phyloP scores from a whole-genome alignment of 257 asterid genomes.

The Datura wrightii region DNA sequence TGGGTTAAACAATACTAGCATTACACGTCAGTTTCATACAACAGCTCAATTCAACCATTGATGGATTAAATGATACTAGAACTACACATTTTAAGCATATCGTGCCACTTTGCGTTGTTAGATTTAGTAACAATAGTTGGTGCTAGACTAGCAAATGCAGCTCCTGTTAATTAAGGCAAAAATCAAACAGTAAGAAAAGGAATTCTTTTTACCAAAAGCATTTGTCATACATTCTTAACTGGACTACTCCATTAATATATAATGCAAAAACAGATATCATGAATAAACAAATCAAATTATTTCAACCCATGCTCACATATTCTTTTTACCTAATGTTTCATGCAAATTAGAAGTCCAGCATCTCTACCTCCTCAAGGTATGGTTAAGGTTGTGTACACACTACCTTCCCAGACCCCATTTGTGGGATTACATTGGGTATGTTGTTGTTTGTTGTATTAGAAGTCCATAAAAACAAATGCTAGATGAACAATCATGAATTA shows the following conservation, averaged over 20 bases:
- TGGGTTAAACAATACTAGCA: not conserved
- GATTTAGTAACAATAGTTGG: conserved; percentile 4
- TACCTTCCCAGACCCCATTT: not conserved
- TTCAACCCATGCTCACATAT: not conserved
- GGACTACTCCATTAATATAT: not conserved
- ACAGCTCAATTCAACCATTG: conserved; percentile 1
- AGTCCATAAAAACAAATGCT: not conserved
- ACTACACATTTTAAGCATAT: not conserved
- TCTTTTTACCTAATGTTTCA: conserved; percentile 15
- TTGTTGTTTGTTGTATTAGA: conserved; percentile 13
- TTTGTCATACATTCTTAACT: conserved; percentile 10
- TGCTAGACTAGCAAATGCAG: not conserved
- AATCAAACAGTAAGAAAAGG: not conserved
- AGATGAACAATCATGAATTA: not conserved
- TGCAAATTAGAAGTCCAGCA: not conserved
- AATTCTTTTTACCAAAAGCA: not conserved
- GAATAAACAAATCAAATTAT: conserved; percentile 9
- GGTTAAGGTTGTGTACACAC: not conserved
- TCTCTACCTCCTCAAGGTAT: not conserved
- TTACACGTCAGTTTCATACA: not conserved
- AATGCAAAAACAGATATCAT: not conserved
- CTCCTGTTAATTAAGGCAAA: not conserved
- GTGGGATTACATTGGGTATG: not conserved
- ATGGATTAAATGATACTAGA: not conserved
- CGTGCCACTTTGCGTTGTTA: not conserved